Base-by-base conservation (phyloP, 208 protist species). In the Wallacemonas rigidus region DNA sequence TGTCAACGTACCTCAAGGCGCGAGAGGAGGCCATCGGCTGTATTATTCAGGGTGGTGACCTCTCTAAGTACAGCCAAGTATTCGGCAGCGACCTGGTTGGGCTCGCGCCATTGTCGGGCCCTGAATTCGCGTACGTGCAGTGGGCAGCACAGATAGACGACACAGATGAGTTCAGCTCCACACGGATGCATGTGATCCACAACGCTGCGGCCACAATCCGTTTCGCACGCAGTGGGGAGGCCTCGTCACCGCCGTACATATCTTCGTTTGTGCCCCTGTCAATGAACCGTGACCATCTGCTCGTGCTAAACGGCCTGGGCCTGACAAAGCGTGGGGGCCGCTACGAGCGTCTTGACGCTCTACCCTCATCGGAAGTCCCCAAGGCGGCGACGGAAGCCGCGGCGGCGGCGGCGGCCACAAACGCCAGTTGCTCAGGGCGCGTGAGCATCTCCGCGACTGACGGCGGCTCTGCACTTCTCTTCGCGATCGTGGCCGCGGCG, bases 391-490 rank as follows among this genome's bases (percentile, higher is more conserved):
- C 48, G 41, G 9, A 3, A 35, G 39, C 2, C 9, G 55, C 50
- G 36, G 40, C 50, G 36, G 35, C 54, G 26, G 38, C 35, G 15
- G 41, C 54, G 54, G 41, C 8, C 5, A 39, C 41, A 63, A 56
- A 35, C 36, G 14, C 4, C 39, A 35, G 5, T 6, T 5, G 4
- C 3, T 5, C 6, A 35, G 14, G 60, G 56, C 36, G 17, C 35
- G 53, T 50, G 44, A 11, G 3, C 48, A 44, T 73, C 12, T 67
- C 64, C 11, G n/a, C 58, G 3, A 56, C 74, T 7, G 70, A 75
- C 40, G 80, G 80, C 43, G 88, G 86, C 51, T 77, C 77, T 3
- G 69, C 65, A 44, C 71, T 91, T 9, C 69, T 93, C 9, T 51
- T 69, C 38, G 68, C 78, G 3, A 48, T 93, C 2, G n/a, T 93